Evolutionary conservation across 2,329 filamentous ascomycete genomes (phyloP).

Genomic region (Calonectria pteridis): DNA sequence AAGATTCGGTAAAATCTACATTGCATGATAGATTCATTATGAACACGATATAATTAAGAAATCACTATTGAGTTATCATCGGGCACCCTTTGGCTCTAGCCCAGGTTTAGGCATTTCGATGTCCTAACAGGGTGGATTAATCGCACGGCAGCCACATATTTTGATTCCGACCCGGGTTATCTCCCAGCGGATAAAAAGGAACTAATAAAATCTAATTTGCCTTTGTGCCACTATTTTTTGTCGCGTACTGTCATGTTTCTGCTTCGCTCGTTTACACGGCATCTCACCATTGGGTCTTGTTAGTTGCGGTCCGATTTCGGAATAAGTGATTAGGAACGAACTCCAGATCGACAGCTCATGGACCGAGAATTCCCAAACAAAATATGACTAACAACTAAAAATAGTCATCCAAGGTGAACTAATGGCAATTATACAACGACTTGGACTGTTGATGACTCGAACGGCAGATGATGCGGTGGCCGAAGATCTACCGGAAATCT

Average conservation of each 20-base stretch:
- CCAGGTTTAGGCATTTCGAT: neutral
- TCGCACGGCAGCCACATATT: neutral
- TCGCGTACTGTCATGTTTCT: neutral
- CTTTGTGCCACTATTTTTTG: neutral
- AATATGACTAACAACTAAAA: neutral
- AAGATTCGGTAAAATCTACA: neutral
- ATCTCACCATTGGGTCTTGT: neutral
- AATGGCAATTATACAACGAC: neutral
- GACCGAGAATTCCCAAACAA: neutral
- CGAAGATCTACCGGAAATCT: slow-evolving; percentile 43
- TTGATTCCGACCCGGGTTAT: neutral
- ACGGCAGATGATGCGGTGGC: slow-evolving; percentile 8
- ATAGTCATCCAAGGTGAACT: neutral
- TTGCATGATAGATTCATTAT: neutral
- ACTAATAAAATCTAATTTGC: neutral
- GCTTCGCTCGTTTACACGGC: neutral
- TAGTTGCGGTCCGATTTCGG: neutral
- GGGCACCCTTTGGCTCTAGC: neutral
- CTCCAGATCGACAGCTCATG: neutral
- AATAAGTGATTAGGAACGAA: neutral
- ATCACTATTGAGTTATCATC: neutral
- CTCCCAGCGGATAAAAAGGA: neutral
- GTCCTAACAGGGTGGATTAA: neutral
- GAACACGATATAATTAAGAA: neutral
- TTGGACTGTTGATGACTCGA: neutral